These are phyloP conservation scores for Tylopilus intermedius DNA, from an alignment of 768 basidiomycete species.

Conservation along the genomic window DNA sequence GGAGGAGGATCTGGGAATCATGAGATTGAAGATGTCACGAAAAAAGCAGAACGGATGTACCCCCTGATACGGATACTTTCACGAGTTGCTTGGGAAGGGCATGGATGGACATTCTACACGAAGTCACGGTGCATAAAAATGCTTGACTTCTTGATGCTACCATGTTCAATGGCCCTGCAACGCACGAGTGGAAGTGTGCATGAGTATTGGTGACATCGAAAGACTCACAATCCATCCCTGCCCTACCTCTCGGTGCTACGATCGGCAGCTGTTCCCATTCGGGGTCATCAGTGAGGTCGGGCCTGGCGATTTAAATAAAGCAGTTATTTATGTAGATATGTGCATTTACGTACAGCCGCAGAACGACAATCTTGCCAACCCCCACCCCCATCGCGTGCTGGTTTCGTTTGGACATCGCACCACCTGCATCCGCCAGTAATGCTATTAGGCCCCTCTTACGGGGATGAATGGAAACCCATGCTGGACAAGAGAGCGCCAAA, in stretches of 20 bases:
- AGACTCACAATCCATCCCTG: constrained; percentile 49
- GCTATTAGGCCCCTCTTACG: constrained; percentile 38
- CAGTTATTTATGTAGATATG: neutral
- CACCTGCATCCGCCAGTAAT: constrained; percentile 46
- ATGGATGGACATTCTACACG: constrained; percentile 41
- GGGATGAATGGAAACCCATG: constrained; percentile 24
- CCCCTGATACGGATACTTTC: constrained; percentile 10
- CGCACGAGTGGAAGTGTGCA: neutral
- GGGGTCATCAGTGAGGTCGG: constrained; percentile 46
- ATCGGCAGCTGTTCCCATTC: constrained; percentile 49
- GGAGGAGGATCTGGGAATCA: constrained; percentile 28
- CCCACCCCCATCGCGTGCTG: constrained; percentile 34
- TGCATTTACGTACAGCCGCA: constrained; percentile 45
- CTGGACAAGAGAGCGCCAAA: constrained; percentile 43
- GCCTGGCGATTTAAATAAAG: constrained; percentile 32
- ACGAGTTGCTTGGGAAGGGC: constrained; percentile 36
- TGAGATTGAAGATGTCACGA: constrained; percentile 9
- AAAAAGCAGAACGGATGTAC: constrained; percentile 10
- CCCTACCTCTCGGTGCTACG: constrained; percentile 36
- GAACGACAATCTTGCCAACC: constrained; percentile 45
- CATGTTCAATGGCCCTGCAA: constrained; percentile 54
- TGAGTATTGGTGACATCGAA: neutral
- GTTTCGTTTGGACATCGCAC: constrained; percentile 32
- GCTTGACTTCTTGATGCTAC: constrained; percentile 54
- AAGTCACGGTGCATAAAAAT: constrained; percentile 51